Conservation (phyloP, 2,329 filamentous ascomycete genomes). For the Calonectria naviculata region DNA sequence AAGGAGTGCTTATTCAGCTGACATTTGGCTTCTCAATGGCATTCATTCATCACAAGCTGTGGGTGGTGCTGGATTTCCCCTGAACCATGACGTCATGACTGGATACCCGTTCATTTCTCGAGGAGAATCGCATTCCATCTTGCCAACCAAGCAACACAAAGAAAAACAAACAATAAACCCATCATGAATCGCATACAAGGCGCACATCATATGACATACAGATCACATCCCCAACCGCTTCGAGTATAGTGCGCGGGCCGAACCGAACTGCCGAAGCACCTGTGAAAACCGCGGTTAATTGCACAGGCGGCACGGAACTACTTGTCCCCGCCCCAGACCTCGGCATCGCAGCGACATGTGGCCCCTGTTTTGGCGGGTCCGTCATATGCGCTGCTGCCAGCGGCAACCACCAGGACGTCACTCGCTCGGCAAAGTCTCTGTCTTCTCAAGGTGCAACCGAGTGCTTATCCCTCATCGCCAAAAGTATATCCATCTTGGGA, state of each 20-base stretch:
- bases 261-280: conserved; percentile 2
- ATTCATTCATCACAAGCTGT: no score
- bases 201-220: neutral
- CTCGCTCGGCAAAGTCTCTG: neutral
- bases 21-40: no score
- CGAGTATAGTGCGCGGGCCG: conserved; percentile 5
- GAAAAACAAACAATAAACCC: neutral
- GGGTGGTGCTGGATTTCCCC: no score
- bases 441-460: neutral
- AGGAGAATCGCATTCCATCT: neutral
- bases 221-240: neutral
- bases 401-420: neutral
- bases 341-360: conserved; percentile 11
- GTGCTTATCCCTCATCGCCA: neutral
- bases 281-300: conserved; percentile 4
- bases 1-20: neutral
- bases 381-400: conserved; percentile 1
- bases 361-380: neutral
- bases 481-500: neutral
- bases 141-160: neutral
- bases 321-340: conserved; percentile 6
- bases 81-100: neutral
- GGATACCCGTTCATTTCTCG: neutral
- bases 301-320: conserved; percentile 6
- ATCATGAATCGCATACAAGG: neutral